These are phyloP conservation scores for Castanea crenata DNA, from an alignment of 306 rosid species.

Conservation along the genomic window DNA sequence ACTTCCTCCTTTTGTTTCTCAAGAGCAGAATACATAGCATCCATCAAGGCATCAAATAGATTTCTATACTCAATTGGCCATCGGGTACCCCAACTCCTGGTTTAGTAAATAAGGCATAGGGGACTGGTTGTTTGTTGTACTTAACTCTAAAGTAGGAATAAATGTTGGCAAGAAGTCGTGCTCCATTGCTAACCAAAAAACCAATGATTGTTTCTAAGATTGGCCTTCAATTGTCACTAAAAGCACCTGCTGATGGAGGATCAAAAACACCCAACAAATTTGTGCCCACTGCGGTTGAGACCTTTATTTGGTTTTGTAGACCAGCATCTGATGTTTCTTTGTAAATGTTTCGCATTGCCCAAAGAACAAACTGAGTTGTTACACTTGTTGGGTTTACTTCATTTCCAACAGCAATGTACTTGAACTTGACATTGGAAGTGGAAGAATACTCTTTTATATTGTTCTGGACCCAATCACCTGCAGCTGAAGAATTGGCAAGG, in stretches of 20 bases:
- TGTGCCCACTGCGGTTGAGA: conserved; percentile 9
- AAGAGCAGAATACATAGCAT: conserved; percentile 29
- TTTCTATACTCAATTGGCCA: background rate
- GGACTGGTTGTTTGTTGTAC: background rate
- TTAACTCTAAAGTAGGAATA: conserved; percentile 17
- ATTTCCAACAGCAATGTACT: conserved; percentile 16
- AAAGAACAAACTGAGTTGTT: background rate
- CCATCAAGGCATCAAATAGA: conserved; percentile 33
- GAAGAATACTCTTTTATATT: background rate
- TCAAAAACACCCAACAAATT: background rate
- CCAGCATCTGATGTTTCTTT: conserved; percentile 3
- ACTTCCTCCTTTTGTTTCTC: conserved; percentile 25
- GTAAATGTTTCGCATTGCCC: conserved; percentile 12
- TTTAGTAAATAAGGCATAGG: background rate
- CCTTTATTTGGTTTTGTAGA: conserved; percentile 11
- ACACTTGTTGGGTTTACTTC: background rate
- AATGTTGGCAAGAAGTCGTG: conserved; percentile 8
- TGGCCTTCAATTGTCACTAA: background rate
- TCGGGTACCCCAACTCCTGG: background rate
- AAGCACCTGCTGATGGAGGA: conserved; percentile 28
- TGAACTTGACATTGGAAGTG: background rate
- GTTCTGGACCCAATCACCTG: conserved; percentile 26
- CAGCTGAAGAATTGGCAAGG: background rate
- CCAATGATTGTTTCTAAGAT: background rate
- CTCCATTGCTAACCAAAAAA: background rate